Percentiles rank a stretch among this genome's conserved stretches.
phyloP scores from a whole-genome alignment of 345 rosid genomes.

The Salix exigua region DNA sequence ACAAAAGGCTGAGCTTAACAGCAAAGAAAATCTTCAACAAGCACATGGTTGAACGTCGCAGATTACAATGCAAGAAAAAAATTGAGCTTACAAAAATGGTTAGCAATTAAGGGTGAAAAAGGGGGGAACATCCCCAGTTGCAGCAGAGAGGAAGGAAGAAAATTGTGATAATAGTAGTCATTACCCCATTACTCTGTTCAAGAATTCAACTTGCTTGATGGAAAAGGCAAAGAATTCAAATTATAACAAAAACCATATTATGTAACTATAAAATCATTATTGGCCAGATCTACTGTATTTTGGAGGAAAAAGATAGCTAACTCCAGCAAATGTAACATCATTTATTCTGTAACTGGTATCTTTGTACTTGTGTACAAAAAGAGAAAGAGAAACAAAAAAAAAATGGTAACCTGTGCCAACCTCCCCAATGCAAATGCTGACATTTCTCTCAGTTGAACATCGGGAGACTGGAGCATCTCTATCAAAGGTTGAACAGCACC shows the following conservation, averaged over 20 bases:
- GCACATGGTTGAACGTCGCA: neutral
- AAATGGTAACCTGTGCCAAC: constrained; percentile 81
- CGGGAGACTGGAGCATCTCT: constrained; percentile 88
- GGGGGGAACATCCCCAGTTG: neutral
- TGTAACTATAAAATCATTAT: neutral
- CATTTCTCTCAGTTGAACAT: constrained; percentile 95
- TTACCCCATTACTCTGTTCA: neutral
- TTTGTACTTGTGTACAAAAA: neutral
- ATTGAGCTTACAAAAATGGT: neutral
- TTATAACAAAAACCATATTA: neutral
- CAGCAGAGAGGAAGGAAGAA: neutral
- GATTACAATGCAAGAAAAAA: too few species aligned
- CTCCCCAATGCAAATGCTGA: constrained; percentile 99
- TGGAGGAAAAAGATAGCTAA: neutral
- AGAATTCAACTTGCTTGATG: neutral
- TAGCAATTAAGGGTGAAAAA: neutral
- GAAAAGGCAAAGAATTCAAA: neutral
- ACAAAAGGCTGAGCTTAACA: neutral
- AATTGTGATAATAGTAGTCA: neutral
- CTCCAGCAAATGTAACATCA: neutral
- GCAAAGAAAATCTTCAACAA: neutral
- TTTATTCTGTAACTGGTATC: neutral
- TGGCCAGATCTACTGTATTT: neutral
- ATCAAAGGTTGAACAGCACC: constrained; percentile 95
- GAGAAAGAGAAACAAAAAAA: neutral